phyloP scores from a whole-genome alignment of 2,329 filamentous ascomycete species.

The Cladophialophora chaetospira region DNA sequence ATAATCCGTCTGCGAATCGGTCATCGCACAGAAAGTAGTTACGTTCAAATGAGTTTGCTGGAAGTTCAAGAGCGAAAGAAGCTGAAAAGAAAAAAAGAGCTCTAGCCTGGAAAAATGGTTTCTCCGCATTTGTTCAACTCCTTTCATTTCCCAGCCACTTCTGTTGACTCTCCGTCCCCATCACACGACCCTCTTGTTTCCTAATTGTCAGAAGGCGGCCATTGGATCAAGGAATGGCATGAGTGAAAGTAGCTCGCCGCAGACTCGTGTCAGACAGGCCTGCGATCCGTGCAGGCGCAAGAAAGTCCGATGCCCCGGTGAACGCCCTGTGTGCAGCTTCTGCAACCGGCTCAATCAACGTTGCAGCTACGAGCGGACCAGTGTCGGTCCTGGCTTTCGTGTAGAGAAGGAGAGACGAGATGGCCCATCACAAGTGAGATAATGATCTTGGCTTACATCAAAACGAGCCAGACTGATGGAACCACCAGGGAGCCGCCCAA shows the following conservation, averaged over 20 bases:
- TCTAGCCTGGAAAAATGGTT: not conserved
- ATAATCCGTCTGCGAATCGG: too few species aligned
- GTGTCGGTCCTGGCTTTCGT: slow-evolving; percentile 24
- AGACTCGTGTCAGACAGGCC: slow-evolving; percentile 41
- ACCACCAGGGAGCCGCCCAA: not conserved
- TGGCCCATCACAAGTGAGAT: slow-evolving; percentile 9
- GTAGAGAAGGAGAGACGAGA: slow-evolving; percentile 32
- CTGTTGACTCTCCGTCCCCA: not conserved
- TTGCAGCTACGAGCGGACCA: slow-evolving; percentile 46
- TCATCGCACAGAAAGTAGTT: too few species aligned
- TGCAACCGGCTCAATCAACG: slow-evolving; percentile 52
- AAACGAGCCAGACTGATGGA: not conserved
- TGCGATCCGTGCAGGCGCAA: slow-evolving; percentile 52
- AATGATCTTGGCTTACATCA: not conserved
- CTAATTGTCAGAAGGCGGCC: not conserved
- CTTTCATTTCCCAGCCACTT: too few species aligned
- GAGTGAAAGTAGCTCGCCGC: slow-evolving; percentile 12
- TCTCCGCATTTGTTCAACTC: too few species aligned
- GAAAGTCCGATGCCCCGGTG: slow-evolving; percentile 55
- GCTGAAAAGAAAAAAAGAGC: not conserved
- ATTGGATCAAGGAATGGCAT: slow-evolving; percentile 12
- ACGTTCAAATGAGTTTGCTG: too few species aligned
- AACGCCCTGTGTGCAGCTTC: slow-evolving; percentile 53
- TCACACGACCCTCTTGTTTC: not conserved
- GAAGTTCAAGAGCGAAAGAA: too few species aligned